Percentiles rank a stretch among this genome's conserved stretches.
Conservation (phyloP, 78 protist genomes). For the Speleostelium caveatum region DNA sequence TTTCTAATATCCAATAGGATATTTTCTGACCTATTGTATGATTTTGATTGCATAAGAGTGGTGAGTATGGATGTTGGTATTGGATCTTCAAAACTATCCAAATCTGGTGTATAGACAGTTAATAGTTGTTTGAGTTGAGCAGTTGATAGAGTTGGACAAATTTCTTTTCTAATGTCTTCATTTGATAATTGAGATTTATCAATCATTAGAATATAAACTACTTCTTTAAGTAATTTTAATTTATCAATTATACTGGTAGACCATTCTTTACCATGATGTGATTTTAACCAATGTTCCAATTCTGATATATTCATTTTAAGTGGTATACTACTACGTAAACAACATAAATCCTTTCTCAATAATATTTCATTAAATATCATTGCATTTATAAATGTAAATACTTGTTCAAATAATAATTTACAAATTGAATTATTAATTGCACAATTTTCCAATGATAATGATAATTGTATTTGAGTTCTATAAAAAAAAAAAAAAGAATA, state of each 20-base stretch:
- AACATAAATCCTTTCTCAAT: slow-evolving; percentile 61
- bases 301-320: slow-evolving; percentile 73
- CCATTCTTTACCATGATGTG: slow-evolving; percentile 47
- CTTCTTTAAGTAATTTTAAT: slow-evolving; percentile 32
- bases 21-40: slow-evolving; percentile 43
- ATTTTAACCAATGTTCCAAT: slow-evolving; percentile 64
- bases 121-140: slow-evolving; percentile 67
- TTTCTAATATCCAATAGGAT: slow-evolving; percentile 38
- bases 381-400: slow-evolving; percentile 54
- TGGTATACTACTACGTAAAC: slow-evolving; percentile 57
- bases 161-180: slow-evolving; percentile 22
- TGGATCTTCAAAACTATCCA: slow-evolving; percentile 70
- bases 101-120: slow-evolving; percentile 66
- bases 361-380: slow-evolving; percentile 64
- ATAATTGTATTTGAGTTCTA: slow-evolving; percentile 50
- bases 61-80: slow-evolving; percentile 33
- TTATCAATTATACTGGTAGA: neutral
- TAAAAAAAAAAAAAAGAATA: no score
- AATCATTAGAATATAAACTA: slow-evolving; percentile 60
- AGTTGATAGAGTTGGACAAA: slow-evolving; percentile 46
- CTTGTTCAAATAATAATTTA: slow-evolving; percentile 38
- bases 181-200: slow-evolving; percentile 59
- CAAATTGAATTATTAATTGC: slow-evolving; percentile 9
- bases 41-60: neutral
- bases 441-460: slow-evolving; percentile 14